Conservation (phyloP, 2,329 filamentous ascomycete species). For the Neonectria faginata region DNA sequence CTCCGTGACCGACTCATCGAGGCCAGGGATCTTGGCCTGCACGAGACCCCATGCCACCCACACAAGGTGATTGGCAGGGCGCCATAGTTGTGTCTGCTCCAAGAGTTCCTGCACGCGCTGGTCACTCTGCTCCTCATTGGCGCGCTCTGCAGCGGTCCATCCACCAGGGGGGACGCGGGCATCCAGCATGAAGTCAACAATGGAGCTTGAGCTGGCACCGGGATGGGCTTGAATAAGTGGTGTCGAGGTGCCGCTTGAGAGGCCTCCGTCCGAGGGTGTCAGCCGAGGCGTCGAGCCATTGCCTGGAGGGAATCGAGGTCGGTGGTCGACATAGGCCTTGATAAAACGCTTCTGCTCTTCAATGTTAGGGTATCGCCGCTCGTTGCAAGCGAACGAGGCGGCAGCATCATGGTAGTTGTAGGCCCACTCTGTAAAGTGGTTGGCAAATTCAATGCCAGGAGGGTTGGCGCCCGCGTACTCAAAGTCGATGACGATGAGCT, state of each 20-base stretch:
- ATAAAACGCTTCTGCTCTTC: constrained; percentile 90
- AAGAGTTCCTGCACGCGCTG: constrained; percentile 76
- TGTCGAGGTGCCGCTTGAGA: constrained; percentile 43
- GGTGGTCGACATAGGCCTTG: constrained; percentile 86
- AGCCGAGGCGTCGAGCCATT: constrained; percentile 64
- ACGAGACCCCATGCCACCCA: constrained; percentile 98
- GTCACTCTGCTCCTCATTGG: constrained; percentile 73
- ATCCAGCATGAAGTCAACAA: constrained; percentile 85
- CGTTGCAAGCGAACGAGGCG: constrained; percentile 75
- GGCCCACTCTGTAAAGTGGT: constrained; percentile 98
- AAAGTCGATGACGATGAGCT: constrained; percentile 97
- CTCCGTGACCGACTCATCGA: constrained; percentile 62
- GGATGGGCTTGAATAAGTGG: constrained; percentile 53
- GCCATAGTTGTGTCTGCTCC: constrained; percentile 86
- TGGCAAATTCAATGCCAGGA: constrained; percentile 90
- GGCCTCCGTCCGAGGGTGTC: constrained; percentile 57
- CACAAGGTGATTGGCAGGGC: constrained; percentile 85
- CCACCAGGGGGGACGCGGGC: constrained; percentile 68
- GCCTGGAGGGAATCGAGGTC: constrained; percentile 70
- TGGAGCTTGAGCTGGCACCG: constrained; percentile 66
- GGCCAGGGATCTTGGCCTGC: constrained; percentile 86
- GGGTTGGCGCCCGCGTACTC: constrained; percentile 95
- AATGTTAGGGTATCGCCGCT: constrained; percentile 76
- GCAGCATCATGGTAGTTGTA: constrained; percentile 92
- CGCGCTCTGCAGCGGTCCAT: constrained; percentile 65